Conservation (phyloP, 1,284 basidiomycete species). For the Cutaneotrichosporon mucoides region DNA sequence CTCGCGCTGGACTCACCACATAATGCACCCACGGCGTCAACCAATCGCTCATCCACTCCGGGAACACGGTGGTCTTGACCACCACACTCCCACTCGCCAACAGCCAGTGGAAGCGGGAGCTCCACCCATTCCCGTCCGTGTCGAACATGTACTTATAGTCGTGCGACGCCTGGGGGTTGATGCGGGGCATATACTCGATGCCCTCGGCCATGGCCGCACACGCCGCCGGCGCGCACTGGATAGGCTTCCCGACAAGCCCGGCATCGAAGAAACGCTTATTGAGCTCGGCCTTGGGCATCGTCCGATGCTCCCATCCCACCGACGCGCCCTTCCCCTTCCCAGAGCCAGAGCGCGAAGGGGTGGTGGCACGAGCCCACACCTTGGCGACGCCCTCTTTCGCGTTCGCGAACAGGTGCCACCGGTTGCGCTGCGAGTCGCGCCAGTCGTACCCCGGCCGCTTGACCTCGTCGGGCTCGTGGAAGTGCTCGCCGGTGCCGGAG, state of each 20-base stretch:
- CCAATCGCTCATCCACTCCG: conserved; percentile 52
- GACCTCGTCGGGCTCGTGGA: conserved; percentile 17
- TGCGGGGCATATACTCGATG: conserved; percentile 33
- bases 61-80: conserved; percentile 51
- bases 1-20: conserved; percentile 17
- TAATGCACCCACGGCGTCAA: conserved; percentile 52
- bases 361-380: conserved; percentile 35
- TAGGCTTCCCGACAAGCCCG: conserved; percentile 34
- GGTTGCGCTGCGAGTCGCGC: conserved; percentile 45
- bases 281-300: conserved; percentile 32
- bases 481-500: conserved; percentile 47
- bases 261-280: conserved; percentile 49
- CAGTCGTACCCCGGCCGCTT: conserved; percentile 33
- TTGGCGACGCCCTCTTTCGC: conserved; percentile 29
- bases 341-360: too few relatives aligned
- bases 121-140: conserved; percentile 47
- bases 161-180: conserved; percentile 33
- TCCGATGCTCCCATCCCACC: conserved; percentile 31
- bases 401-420: conserved; percentile 42
- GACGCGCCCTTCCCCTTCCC: conserved; percentile 11
- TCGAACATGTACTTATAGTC: conserved; percentile 18
- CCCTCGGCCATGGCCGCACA: conserved; percentile 42
- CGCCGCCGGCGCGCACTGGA: conserved; percentile 38
- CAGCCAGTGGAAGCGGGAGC: conserved; percentile 46
- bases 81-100: conserved; percentile 50